A percentile compares a stretch with the other conserved stretches of the same genome.
Evolutionary conservation across 2,329 filamentous ascomycete genomes (phyloP).

Genomic region (Elsinoe perseae): DNA sequence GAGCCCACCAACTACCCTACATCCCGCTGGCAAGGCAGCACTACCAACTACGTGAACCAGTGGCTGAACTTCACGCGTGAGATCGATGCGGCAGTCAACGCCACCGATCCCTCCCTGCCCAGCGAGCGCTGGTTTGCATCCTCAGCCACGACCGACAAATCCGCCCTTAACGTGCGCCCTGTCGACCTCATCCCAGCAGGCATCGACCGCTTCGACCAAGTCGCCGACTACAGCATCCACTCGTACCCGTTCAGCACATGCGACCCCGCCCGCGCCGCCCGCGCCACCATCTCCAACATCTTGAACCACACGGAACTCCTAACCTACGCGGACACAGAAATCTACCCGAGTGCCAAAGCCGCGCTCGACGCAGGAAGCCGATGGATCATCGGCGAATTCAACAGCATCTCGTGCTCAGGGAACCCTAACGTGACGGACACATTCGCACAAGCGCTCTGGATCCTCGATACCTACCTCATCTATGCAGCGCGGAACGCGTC

Average conservation of each 20-base stretch:
- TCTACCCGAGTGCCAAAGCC: constrained; percentile 25
- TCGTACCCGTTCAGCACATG: constrained; percentile 28
- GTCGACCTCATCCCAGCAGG: constrained; percentile 26
- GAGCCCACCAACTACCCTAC: constrained; percentile 27
- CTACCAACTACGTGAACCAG: constrained; percentile 25
- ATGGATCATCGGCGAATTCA: constrained; percentile 35
- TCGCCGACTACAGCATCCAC: constrained; percentile 27
- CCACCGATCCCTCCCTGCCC: constrained; percentile 15
- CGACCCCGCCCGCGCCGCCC: constrained; percentile 22
- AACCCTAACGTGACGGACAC: constrained; percentile 36
- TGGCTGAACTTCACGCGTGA: constrained; percentile 26
- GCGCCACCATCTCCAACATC: constrained; percentile 25
- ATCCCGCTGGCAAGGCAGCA: constrained; percentile 23
- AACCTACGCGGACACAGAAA: constrained; percentile 25
- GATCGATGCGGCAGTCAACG: constrained; percentile 25
- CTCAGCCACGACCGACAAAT: constrained; percentile 26
- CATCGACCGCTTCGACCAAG: constrained; percentile 23
- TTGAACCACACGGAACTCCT: constrained; percentile 26
- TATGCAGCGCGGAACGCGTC: constrained; percentile 35
- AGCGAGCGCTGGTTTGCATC: constrained; percentile 25
- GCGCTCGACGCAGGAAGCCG: constrained; percentile 24
- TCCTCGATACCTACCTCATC: constrained; percentile 33
- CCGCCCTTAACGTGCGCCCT: constrained; percentile 24
- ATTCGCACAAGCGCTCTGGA: constrained; percentile 37
- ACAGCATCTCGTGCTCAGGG: constrained; percentile 36